These are phyloP conservation scores for Fusarium floridanum DNA, from an alignment of 2,329 filamentous ascomycete species.

Conservation along the genomic window DNA sequence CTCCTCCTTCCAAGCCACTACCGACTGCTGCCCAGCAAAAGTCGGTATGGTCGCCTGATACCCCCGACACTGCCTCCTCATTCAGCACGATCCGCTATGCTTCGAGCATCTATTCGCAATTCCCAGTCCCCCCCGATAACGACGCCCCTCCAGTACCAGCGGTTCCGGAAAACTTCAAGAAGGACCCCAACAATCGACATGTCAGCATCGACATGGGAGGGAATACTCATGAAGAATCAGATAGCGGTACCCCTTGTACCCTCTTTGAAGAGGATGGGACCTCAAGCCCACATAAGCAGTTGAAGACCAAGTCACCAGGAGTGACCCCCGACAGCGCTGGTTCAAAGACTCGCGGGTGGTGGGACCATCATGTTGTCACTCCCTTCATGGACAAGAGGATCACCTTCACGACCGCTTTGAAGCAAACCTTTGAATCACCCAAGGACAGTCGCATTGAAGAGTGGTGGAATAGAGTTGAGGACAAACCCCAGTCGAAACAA, in stretches of 20 bases:
- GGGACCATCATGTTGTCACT: constrained; percentile 80
- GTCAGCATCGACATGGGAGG: constrained; percentile 53
- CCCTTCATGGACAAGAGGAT: constrained; percentile 69
- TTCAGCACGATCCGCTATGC: constrained; percentile 58
- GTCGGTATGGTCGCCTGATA: constrained; percentile 73
- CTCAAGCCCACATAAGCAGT: constrained; percentile 54
- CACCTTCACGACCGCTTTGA: constrained; percentile 58
- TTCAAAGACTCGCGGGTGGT: constrained; percentile 77
- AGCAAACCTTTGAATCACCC: constrained; percentile 50
- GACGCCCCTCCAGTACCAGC: constrained; percentile 71
- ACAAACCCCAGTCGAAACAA: constrained; percentile 22
- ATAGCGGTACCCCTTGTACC: constrained; percentile 70
- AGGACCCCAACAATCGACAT: constrained; percentile 49
- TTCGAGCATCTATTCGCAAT: constrained; percentile 74
- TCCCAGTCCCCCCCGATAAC: constrained; percentile 54
- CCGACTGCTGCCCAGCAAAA: constrained; percentile 51
- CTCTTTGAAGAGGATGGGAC: constrained; percentile 78
- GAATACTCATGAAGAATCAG: constrained; percentile 59
- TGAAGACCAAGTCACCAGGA: constrained; percentile 53
- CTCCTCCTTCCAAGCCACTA: constrained; percentile 26
- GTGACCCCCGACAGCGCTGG: constrained; percentile 63
- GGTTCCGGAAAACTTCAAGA: constrained; percentile 62
- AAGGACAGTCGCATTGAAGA: constrained; percentile 48
- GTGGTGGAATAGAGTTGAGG: constrained; percentile 53
- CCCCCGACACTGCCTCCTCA: constrained; percentile 63